Base-by-base conservation (phyloP, 169 alveolate species). In the Babesia ovis region DNA sequence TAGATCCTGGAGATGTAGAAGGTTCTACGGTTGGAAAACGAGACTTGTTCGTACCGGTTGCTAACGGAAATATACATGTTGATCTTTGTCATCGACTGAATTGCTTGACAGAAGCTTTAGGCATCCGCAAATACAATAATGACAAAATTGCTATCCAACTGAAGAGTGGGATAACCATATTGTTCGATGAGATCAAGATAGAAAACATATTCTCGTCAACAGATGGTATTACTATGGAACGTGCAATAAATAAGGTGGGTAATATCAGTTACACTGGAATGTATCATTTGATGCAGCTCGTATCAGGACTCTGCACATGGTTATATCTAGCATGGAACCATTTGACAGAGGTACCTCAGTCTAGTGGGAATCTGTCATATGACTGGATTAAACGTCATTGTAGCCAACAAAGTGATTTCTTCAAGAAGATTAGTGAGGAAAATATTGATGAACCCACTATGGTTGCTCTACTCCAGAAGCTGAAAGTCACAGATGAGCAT, bases 401-500 rank as follows among this genome's bases (percentile, higher is more conserved):
- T 3, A 3, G 31, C 5, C 61, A 31, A 34, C 74, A 64, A 39
- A 6, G 4, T 16, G 12, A 23, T 5, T 46, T 64, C 20, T 46
- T 48, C 18, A 64, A 43, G 41, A 16, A 20, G 34, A 20, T 50
- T 11, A 54, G 62, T 29, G 54, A 45, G 11, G 61, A 50, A 14
- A 31, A 18, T 9, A 18, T 64, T 6, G 51, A 45, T 41, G 62
- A 64, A 25, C 12, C 50, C 3, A 50, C 27, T 4, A 29, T 64
- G 50, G 50, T 64, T n/a, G 51, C 27, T 2, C 0, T 45, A 29
- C 23, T 64, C n/a, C 12, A 48, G 51, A 20, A 27, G 12, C 11
- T 64, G 55, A 64, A 27, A n/a, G 29, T 64, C 43, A 64, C 74
- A 0, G 74, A 64, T 29, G 74, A 64, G 18, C 74, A 64, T 31